These are phyloP conservation scores for Azolla pinnata DNA, from an alignment of 75 land plant species.

Conservation along the genomic window DNA sequence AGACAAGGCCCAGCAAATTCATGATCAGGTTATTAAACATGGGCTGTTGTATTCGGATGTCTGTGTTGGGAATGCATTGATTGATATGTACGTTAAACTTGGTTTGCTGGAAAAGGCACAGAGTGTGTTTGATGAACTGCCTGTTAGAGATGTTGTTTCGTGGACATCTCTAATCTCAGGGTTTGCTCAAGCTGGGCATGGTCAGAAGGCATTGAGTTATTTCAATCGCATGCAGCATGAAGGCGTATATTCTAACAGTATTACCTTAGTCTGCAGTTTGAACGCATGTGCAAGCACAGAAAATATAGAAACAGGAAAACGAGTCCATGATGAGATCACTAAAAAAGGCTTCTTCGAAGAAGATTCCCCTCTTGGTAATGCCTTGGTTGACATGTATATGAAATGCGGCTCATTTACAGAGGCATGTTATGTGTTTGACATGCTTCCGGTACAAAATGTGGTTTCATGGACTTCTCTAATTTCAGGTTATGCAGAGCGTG, in stretches of 20 bases:
- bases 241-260: conserved; percentile 4
- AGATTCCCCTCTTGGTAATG: conserved; percentile 6
- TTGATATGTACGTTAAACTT: conserved; percentile 33
- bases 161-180: conserved; percentile 14
- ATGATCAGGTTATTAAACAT: conserved; percentile 12
- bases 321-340: conserved; percentile 16
- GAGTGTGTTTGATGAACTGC: conserved; percentile 14
- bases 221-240: conserved; percentile 8
- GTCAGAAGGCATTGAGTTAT: background rate
- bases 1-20: conserved; percentile 16
- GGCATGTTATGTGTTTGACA: conserved; percentile 13
- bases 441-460: conserved; percentile 17
- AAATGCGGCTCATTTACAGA: conserved; percentile 19
- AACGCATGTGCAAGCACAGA: conserved; percentile 4
- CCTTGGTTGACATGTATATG: conserved; percentile 37
- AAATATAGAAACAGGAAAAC: conserved; percentile 1
- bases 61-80: conserved; percentile 16
- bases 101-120: conserved; percentile 19
- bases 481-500: conserved; percentile 22
- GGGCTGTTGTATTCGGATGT: conserved; percentile 22
- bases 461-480: conserved; percentile 41
- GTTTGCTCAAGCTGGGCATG: conserved; percentile 5
- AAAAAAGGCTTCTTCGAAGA: conserved; percentile 18
- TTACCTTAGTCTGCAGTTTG: background rate
- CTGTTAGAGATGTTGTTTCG: conserved; percentile 8